Evolutionary conservation across 2,329 filamentous ascomycete genomes (phyloP).

Genomic region (Phyllosticta citriasiana): DNA sequence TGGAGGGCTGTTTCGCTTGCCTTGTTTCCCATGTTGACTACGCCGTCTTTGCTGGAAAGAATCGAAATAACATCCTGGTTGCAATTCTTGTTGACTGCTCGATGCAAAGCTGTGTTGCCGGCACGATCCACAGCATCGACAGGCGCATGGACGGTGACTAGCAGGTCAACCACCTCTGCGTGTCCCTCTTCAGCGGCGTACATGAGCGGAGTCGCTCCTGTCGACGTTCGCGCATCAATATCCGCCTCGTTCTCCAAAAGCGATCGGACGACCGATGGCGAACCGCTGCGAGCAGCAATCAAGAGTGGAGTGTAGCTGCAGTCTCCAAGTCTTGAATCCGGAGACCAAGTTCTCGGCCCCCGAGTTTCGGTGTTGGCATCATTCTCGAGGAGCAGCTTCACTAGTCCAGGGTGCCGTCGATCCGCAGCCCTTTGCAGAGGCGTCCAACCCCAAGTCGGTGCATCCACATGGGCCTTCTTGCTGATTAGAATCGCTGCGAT

Average conservation of each 20-base stretch:
- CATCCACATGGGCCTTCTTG: conserved; percentile 3
- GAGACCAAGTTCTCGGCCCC: conserved; percentile 4
- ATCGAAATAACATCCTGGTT: conserved; percentile 1
- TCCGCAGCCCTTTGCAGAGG: conserved; percentile 3
- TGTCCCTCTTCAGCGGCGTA: conserved; percentile 7
- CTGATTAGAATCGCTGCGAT: conserved; percentile 1
- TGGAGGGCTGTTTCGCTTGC: conserved; percentile 5
- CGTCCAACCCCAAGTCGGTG: neutral
- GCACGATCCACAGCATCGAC: conserved; percentile 2
- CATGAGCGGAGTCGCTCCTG: conserved; percentile 8
- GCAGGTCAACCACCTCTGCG: neutral
- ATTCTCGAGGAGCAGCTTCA: conserved; percentile 1
- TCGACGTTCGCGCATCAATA: conserved; percentile 6
- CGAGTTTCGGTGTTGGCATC: neutral
- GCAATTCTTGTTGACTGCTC: conserved; percentile 2
- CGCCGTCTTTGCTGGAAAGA: neutral
- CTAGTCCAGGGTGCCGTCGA: neutral
- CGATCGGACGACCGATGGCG: neutral
- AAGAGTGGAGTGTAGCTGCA: conserved; percentile 4
- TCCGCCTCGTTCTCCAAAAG: conserved; percentile 6
- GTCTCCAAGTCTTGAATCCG: neutral
- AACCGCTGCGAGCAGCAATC: neutral
- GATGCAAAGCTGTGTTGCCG: conserved; percentile 7
- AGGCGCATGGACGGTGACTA: neutral
- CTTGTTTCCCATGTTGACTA: conserved; percentile 1